Evolutionary conservation across 495 filamentous ascomycete species (phyloP).

Genomic region (Penicillium pancosmium): DNA sequence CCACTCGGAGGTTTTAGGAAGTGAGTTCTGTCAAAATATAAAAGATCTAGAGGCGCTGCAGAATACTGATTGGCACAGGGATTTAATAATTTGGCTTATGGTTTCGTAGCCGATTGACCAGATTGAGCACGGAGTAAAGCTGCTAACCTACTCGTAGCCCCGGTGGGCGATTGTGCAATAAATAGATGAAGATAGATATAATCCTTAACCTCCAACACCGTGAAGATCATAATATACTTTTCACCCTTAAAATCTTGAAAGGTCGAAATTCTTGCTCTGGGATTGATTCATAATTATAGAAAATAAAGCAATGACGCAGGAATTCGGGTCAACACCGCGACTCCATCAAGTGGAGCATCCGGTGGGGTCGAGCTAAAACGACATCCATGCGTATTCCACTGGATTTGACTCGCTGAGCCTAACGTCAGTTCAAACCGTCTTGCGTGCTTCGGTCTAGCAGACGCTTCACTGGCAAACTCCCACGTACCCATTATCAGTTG

Average conservation of each 20-base stretch:
- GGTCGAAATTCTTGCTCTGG: too few relatives aligned
- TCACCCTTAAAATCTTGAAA: too few relatives aligned
- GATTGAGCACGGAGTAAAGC: too few relatives aligned
- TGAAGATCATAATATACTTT: too few relatives aligned
- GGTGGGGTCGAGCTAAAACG: constrained; percentile 7
- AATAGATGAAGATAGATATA: too few relatives aligned
- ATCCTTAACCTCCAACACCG: too few relatives aligned
- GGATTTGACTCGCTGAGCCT: constrained; percentile 17
- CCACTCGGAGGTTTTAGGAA: not conserved
- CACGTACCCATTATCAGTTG: not conserved
- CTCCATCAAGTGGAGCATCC: not conserved
- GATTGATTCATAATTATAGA: not conserved
- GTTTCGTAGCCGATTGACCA: too few relatives aligned
- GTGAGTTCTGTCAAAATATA: not conserved
- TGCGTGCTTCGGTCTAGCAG: constrained; percentile 28
- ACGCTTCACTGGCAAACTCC: not conserved
- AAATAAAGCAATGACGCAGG: not conserved
- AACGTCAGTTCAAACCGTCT: constrained; percentile 26
- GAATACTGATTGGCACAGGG: not conserved
- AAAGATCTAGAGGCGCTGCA: not conserved
- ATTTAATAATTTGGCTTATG: not conserved
- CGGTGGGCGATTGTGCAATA: too few relatives aligned
- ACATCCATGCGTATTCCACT: not conserved
- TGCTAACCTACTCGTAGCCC: too few relatives aligned
- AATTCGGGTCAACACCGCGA: not conserved